Evolutionary conservation across 306 rosid species (phyloP).

Genomic region (Arachis stenosperma): DNA sequence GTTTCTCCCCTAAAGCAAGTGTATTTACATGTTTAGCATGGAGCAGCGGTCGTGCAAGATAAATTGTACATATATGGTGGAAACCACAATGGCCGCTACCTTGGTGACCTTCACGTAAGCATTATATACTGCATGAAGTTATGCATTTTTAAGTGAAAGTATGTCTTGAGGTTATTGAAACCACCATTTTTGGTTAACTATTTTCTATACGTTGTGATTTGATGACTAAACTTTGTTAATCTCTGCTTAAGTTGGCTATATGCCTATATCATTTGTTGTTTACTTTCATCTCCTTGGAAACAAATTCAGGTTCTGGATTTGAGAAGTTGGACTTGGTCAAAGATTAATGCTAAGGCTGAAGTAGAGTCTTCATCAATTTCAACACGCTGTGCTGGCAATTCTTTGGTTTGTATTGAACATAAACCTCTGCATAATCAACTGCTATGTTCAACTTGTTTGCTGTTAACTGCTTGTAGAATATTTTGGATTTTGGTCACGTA

Average conservation of each 20-base stretch:
- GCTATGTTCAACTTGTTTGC: conserved; percentile 26
- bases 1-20: conserved; percentile 37
- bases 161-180: conserved; percentile 24
- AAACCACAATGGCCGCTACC: conserved; percentile 98
- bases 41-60: conserved; percentile 84
- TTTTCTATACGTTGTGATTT: conserved; percentile 6
- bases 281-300: conserved; percentile 25
- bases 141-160: conserved; percentile 14
- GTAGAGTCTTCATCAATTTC: conserved; percentile 56
- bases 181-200: conserved; percentile 7
- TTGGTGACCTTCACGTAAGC: conserved; percentile 86
- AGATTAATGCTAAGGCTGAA: conserved; percentile 66
- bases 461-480: conserved; percentile 18
- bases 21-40: conserved; percentile 70
- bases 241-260: conserved; percentile 17
- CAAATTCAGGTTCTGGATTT: conserved; percentile 78
- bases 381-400: conserved; percentile 88
- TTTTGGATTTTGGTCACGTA: conserved; percentile 24
- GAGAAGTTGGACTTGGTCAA: conserved; percentile 93
- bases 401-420: conserved; percentile 70
- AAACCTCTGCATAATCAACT: conserved; percentile 22
- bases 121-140: conserved; percentile 27
- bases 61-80: conserved; percentile 95
- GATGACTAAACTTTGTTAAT: not conserved
- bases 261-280: conserved; percentile 11